A percentile compares a stretch with the other conserved stretches of the same genome.
phyloP scores from a whole-genome alignment of 2,329 filamentous ascomycete genomes.

The Akanthomyces lecanii region DNA sequence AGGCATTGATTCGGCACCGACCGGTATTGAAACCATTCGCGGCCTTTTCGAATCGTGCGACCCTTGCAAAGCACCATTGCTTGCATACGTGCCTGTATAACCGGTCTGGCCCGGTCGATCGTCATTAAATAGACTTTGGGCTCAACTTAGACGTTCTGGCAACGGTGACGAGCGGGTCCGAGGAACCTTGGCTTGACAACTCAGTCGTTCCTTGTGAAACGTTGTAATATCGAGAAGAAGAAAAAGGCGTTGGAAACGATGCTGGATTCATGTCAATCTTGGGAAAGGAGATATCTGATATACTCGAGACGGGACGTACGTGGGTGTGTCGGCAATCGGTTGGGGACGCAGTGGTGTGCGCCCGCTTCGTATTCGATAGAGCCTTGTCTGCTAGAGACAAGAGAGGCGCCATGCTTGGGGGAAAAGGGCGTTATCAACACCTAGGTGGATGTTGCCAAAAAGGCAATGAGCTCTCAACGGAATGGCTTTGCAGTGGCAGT shows the following conservation, averaged over 20 bases:
- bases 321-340: background rate
- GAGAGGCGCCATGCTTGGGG: background rate
- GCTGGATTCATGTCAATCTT: no score
- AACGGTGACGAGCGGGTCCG: background rate
- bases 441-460: background rate
- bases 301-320: background rate
- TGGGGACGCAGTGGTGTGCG: background rate
- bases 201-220: background rate
- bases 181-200: background rate
- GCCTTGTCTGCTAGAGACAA: background rate
- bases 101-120: background rate
- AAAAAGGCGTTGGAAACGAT: no score
- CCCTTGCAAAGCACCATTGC: background rate
- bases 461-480: slow-evolving; percentile 4
- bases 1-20: background rate
- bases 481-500: background rate
- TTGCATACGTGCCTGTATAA: background rate
- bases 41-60: background rate
- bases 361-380: background rate
- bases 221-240: no score
- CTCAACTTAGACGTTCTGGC: background rate
- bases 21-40: background rate
- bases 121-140: background rate
- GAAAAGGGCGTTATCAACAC: background rate
- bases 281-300: no score